A percentile compares a stretch with the other conserved stretches of the same genome.
Conservation (phyloP, 306 rosid species). For the Cicer arietinum region DNA sequence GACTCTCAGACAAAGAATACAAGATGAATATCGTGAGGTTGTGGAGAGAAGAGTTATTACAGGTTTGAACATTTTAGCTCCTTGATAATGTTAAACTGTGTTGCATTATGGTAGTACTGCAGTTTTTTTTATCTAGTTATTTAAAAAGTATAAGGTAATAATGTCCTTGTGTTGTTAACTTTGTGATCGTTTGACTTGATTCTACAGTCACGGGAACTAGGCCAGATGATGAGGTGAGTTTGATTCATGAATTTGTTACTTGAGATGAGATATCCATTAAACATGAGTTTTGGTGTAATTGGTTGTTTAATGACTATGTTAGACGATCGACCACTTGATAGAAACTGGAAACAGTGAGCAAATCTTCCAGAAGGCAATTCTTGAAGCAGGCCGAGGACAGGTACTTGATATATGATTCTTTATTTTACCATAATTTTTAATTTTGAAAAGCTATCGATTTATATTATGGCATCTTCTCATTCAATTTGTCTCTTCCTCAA, state of each 20-base stretch:
- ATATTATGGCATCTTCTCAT: conserved; percentile 8
- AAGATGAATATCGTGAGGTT: conserved; percentile 98
- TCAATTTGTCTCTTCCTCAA: background rate
- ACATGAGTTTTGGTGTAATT: conserved; percentile 46
- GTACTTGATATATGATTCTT: conserved; percentile 48
- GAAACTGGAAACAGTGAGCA: conserved; percentile 99
- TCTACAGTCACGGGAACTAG: conserved; percentile 85
- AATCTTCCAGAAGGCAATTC: conserved; percentile 90
- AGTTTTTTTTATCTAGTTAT: background rate
- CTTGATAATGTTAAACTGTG: conserved; percentile 38
- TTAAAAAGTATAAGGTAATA: conserved; percentile 26
- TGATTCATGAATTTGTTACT: conserved; percentile 39
- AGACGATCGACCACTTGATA: conserved; percentile 90
- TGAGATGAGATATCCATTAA: conserved; percentile 18
- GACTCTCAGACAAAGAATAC: conserved; percentile 93
- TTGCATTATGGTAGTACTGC: conserved; percentile 14
- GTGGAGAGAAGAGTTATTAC: conserved; percentile 98
- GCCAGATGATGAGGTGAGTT: conserved; percentile 95
- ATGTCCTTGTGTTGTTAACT: conserved; percentile 37
- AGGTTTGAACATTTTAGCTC: conserved; percentile 61
- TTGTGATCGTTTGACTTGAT: conserved; percentile 45
- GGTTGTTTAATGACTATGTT: conserved; percentile 41
- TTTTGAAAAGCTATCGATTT: conserved; percentile 16
- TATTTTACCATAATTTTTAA: background rate
- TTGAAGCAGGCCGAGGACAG: conserved; percentile 91